phyloP scores from a whole-genome alignment of 176 grass and related monocot genomes.

The Zizania latifolia region DNA sequence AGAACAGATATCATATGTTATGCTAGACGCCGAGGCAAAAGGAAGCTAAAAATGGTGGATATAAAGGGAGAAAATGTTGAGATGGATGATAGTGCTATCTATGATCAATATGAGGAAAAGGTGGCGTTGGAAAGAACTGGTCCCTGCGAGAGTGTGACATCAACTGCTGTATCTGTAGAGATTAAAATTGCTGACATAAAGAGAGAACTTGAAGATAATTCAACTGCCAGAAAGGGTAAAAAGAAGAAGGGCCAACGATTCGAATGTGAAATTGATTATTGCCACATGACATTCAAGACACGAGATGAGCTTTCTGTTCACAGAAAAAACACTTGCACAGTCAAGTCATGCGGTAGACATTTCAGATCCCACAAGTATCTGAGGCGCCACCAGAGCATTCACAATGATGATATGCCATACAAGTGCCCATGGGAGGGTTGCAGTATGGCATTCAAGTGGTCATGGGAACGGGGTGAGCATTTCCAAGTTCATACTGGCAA shows the following conservation, averaged over 20 bases:
- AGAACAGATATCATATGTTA: conserved; percentile 70
- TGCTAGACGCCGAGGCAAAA: conserved; percentile 60
- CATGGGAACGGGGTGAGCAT: conserved; percentile 65
- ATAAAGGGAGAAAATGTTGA: conserved; percentile 18
- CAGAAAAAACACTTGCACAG: conserved; percentile 58
- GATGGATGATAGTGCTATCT: conserved; percentile 18
- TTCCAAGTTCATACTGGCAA: conserved; percentile 59
- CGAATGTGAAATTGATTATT: conserved; percentile 52
- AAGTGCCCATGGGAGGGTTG: conserved; percentile 78
- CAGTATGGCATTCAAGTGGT: conserved; percentile 64
- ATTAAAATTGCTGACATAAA: conserved; percentile 43
- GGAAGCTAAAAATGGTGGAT: conserved; percentile 30
- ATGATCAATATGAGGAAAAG: conserved; percentile 19
- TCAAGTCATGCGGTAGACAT: conserved; percentile 49
- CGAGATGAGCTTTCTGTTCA: conserved; percentile 54
- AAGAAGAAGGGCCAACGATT: conserved; percentile 26
- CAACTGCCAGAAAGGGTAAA: conserved; percentile 33
- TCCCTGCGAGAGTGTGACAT: conserved; percentile 34
- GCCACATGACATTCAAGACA: conserved; percentile 45
- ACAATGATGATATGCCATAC: conserved; percentile 59
- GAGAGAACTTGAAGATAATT: conserved; percentile 33
- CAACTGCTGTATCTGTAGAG: conserved; percentile 38
- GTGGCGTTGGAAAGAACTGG: conserved; percentile 10
- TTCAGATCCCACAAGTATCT: conserved; percentile 70
- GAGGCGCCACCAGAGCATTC: conserved; percentile 55